Conservation (phyloP, 2,329 filamentous ascomycete genomes). For the Fusarium sp. region DNA sequence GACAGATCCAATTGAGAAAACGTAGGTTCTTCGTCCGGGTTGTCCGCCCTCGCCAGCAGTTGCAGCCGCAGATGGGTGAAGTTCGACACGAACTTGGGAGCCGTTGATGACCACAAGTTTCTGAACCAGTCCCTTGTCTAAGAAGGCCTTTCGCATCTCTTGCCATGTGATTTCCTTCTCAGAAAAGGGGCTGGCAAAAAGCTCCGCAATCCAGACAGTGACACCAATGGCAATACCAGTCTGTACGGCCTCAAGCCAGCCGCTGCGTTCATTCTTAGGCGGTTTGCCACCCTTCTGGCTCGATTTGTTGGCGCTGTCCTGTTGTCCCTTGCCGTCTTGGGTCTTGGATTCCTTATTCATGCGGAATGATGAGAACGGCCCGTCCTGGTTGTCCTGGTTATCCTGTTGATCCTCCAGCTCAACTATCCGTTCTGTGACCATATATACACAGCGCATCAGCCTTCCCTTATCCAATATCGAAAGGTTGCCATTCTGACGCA, state of each 20-base stretch:
- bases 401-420: slow-evolving; percentile 44
- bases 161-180: slow-evolving; percentile 93
- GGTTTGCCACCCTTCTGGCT: slow-evolving; percentile 52
- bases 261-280: slow-evolving; percentile 50
- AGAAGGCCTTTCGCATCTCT: slow-evolving; percentile 91
- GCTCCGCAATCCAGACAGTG: slow-evolving; percentile 62
- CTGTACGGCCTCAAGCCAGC: slow-evolving; percentile 51
- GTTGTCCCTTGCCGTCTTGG: slow-evolving; percentile 37
- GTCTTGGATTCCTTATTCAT: slow-evolving; percentile 40
- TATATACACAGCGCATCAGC: slow-evolving; percentile 52
- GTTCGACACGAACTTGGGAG: slow-evolving; percentile 78
- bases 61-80: slow-evolving; percentile 74
- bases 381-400: slow-evolving; percentile 20
- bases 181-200: slow-evolving; percentile 55
- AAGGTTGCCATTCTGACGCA: slow-evolving; percentile 67
- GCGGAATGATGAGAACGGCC: slow-evolving; percentile 35
- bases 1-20: slow-evolving; percentile 94
- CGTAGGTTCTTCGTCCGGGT: slow-evolving; percentile 65
- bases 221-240: slow-evolving; percentile 60
- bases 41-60: slow-evolving; percentile 46
- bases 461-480: slow-evolving; percentile 53
- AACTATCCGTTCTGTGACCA: slow-evolving; percentile 52
- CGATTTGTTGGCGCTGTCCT: slow-evolving; percentile 38
- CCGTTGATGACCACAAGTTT: slow-evolving; percentile 85
- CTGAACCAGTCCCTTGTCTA: slow-evolving; percentile 95